Base-by-base conservation (phyloP, 2,329 filamentous ascomycete species). In the Trichocomaceae sp. region DNA sequence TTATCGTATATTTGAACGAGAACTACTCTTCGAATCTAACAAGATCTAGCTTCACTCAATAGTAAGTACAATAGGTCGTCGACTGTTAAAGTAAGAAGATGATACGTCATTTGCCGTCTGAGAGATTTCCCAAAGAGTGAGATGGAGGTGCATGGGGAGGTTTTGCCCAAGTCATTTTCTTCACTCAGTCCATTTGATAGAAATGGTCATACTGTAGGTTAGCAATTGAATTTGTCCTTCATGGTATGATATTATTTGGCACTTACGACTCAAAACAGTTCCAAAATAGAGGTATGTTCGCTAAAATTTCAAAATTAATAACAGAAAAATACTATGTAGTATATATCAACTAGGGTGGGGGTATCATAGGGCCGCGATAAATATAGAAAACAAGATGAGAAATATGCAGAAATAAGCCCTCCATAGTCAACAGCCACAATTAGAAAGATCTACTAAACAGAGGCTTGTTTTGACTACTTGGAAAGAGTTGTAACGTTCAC, bases 401-500 rank as follows among this genome's bases (percentile, higher is more conserved):
- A n/a, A 17, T 7, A 39, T 39, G 35, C 35, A 17, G 35, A 17
- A 17, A 7, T 17, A 35, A 35, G 8, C 29, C n/a, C 29, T 33
- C 23, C 7, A 26, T 9, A 33, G 8, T 12, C 29, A 12, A 12
- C 29, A 33, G 29, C 7, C 7, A 10, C 35, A n/a, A 17, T 37
- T 15, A 15, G n/a, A 39, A 17, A 9, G 35, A 39, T 17, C 35
- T 39, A 5, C 13, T 13, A 39, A 17, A 6, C 15, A 5, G 13
- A 17, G 35, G 19, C 9, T 17, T 29, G 17, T 8, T 23, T 13
- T 19, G 8, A 37, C 20, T 26, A 26, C 44, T 17, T 37, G n/a
- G 41, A 45, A 13, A 52, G 15, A 37, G 6, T 42, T 5, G 50
- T 49, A 10, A 56, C 31, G 47, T 56, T 56, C 12, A 68, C 64